Evolutionary conservation across 2,329 filamentous ascomycete genomes (phyloP), one percentile per base, ranked within the genome.

Genomic region (Fusarium cyanostomum): DNA sequence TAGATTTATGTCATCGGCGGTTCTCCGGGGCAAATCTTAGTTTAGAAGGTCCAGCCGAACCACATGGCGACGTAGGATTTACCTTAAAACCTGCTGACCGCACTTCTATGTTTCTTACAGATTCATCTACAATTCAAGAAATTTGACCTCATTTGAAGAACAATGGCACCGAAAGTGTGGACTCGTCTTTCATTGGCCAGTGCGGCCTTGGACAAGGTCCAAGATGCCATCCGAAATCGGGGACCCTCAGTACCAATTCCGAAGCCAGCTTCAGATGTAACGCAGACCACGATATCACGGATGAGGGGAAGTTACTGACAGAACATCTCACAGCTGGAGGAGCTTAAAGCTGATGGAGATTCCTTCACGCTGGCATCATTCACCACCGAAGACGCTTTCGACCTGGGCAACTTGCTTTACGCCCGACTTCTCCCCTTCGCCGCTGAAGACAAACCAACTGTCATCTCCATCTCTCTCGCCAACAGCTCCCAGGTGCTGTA

Each of bases 381-480:
- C 77, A 90, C 87, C 2, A 79, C 82, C 52, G 77, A 83, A 21
- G 87, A 89, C 67, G 89, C 89, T 46, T 89, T 86, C 80, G 80
- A 84, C 30, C 82, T 92, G 5, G 89, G 89, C 56, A 83, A 84
- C 62, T 82, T 87, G 16, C 82, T 92, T 24, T 85, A 88, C 68
- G 84, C 82, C 34, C 83, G 87, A n/a, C 84, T 91, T 8, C 77
- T 84, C 27, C 79, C 82, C 7, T 80, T 86, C 54, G 70, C 81
- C 8, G 31, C 68, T 2, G 41, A 63, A 16, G 59, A 48, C 43
- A 67, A 72, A 8, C 81, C 82, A 41, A 82, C 88, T 1, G 78
- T 91, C 30, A 85, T 92, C 70, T 85, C 86, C 71, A 90, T 92
- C 75, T 79, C 83, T 28, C 81, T 88, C n/a, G 80, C 86, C 55